Conservation (phyloP, 2,329 filamentous ascomycete genomes). For the Helicocarpus griseus region DNA sequence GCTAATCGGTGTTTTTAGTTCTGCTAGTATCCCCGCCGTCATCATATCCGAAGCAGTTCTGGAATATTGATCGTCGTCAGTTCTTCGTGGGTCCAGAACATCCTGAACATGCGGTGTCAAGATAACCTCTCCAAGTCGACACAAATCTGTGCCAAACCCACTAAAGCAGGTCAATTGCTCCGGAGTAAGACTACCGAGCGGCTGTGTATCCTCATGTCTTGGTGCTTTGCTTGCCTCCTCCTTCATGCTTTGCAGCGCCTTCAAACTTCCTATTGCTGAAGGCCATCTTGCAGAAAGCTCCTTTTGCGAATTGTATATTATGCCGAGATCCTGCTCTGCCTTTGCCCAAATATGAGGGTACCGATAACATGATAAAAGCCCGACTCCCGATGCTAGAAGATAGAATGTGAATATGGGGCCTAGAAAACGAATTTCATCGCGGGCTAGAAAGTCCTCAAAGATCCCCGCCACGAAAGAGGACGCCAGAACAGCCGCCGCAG, state of each 20-base stretch:
- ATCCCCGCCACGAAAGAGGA: conserved; percentile 36
- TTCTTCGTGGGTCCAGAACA: conserved; percentile 8
- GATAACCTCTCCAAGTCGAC: conserved; percentile 18
- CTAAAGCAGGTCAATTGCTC: conserved; percentile 19
- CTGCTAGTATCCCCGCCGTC: conserved; percentile 15
- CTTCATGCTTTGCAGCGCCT: conserved; percentile 18
- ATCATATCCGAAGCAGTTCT: conserved; percentile 15
- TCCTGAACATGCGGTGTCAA: conserved; percentile 12
- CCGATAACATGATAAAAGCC: conserved; percentile 28
- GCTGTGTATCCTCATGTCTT: conserved; percentile 8
- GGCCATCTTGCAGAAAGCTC: conserved; percentile 21
- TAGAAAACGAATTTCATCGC: conserved; percentile 35
- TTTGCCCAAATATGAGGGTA: conserved; percentile 16
- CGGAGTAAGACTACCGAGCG: conserved; percentile 12
- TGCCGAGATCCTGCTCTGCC: conserved; percentile 15
- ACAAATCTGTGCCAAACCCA: conserved; percentile 18
- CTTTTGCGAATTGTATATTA: conserved; percentile 18
- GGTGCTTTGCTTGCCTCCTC: conserved; percentile 11
- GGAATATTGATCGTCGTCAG: conserved; percentile 13
- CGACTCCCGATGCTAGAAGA: conserved; percentile 30
- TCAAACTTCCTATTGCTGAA: conserved; percentile 20
- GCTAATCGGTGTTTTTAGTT: conserved; percentile 13
- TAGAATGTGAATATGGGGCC: conserved; percentile 37
- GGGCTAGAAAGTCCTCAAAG: conserved; percentile 36
- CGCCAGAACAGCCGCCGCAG: conserved; percentile 30